Conservation (phyloP, 257 asterid genomes). For the Solanum chaucha region DNA sequence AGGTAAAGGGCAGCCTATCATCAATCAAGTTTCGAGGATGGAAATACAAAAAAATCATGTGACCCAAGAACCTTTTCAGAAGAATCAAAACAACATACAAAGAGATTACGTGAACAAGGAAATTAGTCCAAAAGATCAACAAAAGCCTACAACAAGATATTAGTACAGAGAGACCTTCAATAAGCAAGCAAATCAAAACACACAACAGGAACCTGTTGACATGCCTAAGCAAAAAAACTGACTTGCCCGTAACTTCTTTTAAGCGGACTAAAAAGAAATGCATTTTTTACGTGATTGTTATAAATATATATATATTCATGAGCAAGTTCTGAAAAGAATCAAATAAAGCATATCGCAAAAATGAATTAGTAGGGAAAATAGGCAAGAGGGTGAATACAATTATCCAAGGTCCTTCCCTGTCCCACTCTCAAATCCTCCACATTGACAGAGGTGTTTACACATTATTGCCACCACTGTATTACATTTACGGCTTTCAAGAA, state of each 20-base stretch:
- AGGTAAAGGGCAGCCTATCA: neutral
- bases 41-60: neutral
- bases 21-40: neutral
- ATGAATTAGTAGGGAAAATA: neutral
- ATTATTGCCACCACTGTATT: neutral
- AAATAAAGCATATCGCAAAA: neutral
- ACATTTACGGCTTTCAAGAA: neutral
- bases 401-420: neutral
- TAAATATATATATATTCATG: neutral
- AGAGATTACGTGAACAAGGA: neutral
- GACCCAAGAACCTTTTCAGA: neutral
- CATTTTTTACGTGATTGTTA: neutral
- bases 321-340: neutral
- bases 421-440: neutral
- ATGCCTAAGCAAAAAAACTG: neutral
- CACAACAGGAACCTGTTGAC: neutral
- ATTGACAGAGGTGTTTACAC: neutral
- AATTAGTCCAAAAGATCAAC: neutral
- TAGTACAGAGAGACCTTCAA: neutral
- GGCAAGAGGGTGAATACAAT: neutral
- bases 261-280: neutral
- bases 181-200: neutral
- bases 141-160: neutral
- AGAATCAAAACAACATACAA: neutral
- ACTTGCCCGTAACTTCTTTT: neutral